Evolutionary conservation across 1,284 basidiomycete genomes (phyloP).

Genomic region (Paramarasmius palmivorus): DNA sequence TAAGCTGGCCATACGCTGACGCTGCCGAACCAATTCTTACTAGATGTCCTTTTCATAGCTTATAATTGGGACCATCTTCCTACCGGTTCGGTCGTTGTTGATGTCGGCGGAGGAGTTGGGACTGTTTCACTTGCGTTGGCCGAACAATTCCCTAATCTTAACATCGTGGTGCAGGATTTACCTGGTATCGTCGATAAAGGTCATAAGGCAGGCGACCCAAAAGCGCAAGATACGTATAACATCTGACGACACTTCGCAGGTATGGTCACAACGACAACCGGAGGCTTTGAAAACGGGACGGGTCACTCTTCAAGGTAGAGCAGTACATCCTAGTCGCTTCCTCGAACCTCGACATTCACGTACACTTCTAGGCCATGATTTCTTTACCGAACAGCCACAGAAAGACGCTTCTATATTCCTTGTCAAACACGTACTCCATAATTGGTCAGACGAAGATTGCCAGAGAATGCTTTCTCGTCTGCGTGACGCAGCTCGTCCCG

Average conservation of each 20-base stretch:
- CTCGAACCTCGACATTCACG: neutral
- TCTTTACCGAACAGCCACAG: conserved; percentile 9
- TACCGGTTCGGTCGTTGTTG: conserved; percentile 24
- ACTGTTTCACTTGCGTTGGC: conserved; percentile 22
- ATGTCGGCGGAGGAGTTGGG: conserved; percentile 33
- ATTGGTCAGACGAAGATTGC: conserved; percentile 17
- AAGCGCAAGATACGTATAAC: neutral
- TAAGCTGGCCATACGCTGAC: neutral
- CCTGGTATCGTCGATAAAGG: conserved; percentile 23
- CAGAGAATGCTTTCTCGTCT: conserved; percentile 12
- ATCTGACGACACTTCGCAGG: conserved; percentile 1
- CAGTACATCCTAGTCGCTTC: neutral
- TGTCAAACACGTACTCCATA: conserved; percentile 17
- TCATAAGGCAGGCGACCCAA: conserved; percentile 4
- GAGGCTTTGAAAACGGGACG: conserved; percentile 13
- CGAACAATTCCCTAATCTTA: conserved; percentile 20
- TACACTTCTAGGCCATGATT: conserved; percentile 7
- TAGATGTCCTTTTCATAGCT: conserved; percentile 10
- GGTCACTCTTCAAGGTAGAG: conserved; percentile 18
- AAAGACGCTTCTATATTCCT: conserved; percentile 14
- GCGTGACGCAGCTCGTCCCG: conserved; percentile 6
- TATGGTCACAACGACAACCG: conserved; percentile 14
- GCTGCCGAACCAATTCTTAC: neutral
- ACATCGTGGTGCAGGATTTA: conserved; percentile 32
- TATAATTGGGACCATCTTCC: conserved; percentile 28